phyloP scores from a whole-genome alignment of 2,329 filamentous ascomycete genomes.

The Cladosporium austrohemisphaericum region DNA sequence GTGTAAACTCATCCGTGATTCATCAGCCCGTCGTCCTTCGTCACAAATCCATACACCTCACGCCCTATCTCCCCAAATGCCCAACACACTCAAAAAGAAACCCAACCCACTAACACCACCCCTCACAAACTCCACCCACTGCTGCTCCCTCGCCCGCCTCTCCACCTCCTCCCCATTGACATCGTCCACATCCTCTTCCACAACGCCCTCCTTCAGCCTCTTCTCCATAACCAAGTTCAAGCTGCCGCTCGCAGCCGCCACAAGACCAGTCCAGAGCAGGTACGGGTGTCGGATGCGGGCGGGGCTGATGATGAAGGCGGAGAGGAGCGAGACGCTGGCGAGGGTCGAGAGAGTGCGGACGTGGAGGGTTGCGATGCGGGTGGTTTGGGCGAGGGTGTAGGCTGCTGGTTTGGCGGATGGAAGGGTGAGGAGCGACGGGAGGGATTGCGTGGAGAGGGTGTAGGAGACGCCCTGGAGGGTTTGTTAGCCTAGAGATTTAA shows the following conservation, averaged over 20 bases:
- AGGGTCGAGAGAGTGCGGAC: constrained; percentile 65
- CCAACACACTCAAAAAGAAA: constrained; percentile 46
- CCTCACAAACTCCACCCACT: constrained; percentile 41
- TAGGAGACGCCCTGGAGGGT: constrained; percentile 77
- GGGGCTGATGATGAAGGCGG: constrained; percentile 75
- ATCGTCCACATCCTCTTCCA: constrained; percentile 35
- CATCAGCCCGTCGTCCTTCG: too few relatives aligned
- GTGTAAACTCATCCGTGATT: background rate
- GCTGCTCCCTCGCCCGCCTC: constrained; percentile 41
- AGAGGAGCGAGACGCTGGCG: constrained; percentile 66
- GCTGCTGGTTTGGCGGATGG: constrained; percentile 69
- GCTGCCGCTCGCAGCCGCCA: constrained; percentile 50
- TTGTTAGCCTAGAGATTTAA: constrained; percentile 10
- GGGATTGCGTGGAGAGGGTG: constrained; percentile 70
- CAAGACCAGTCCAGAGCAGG: constrained; percentile 76
- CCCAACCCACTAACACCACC: constrained; percentile 40
- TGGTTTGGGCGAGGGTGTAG: constrained; percentile 57
- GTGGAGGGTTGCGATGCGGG: constrained; percentile 64
- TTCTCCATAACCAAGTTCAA: constrained; percentile 35
- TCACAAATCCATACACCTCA: constrained; percentile 18
- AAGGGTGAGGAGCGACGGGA: constrained; percentile 76
- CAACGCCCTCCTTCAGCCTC: constrained; percentile 22
- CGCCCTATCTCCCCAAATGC: constrained; percentile 48
- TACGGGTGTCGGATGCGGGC: constrained; percentile 78
- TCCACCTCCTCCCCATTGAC: constrained; percentile 51